Evolutionary conservation across 768 basidiomycete genomes (phyloP).

Genomic region (Daedaleopsis sinensis): DNA sequence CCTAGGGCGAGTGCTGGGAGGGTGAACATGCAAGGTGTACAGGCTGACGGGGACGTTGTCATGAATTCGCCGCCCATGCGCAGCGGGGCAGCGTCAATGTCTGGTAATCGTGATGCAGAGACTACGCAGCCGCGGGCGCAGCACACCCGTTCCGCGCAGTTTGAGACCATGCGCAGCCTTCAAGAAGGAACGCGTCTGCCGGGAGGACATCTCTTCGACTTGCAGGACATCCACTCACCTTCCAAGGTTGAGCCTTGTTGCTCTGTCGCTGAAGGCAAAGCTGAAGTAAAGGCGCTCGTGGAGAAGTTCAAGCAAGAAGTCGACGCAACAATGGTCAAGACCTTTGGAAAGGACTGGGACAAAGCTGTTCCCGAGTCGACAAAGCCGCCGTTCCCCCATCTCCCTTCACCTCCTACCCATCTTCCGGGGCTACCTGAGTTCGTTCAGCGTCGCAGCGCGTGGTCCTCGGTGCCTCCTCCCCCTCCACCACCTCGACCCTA

Average conservation of each 20-base stretch:
- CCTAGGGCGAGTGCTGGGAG: background rate
- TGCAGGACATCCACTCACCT: background rate
- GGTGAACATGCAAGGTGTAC: background rate
- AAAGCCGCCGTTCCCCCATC: constrained; percentile 3
- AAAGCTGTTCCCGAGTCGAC: background rate
- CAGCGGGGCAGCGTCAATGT: background rate
- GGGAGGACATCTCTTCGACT: background rate
- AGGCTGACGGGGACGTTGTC: constrained; percentile 5
- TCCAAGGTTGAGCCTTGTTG: constrained; percentile 11
- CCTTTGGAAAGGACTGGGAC: constrained; percentile 25
- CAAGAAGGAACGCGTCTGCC: background rate
- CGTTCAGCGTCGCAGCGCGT: background rate
- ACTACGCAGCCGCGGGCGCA: constrained; percentile 1
- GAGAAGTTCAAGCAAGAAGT: constrained; percentile 22
- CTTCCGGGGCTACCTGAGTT: background rate
- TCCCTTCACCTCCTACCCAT: constrained; percentile 10
- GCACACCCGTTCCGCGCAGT: constrained; percentile 6
- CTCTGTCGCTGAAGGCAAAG: constrained; percentile 20
- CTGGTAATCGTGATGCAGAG: background rate
- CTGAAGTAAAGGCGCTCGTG: constrained; percentile 21
- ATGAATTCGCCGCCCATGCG: background rate
- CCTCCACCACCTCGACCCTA: background rate
- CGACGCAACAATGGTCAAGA: constrained; percentile 20
- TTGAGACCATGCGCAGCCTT: background rate
- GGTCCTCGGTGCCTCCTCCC: background rate